phyloP scores from a whole-genome alignment of 495 filamentous ascomycete species.

The Patellaria atrata region DNA sequence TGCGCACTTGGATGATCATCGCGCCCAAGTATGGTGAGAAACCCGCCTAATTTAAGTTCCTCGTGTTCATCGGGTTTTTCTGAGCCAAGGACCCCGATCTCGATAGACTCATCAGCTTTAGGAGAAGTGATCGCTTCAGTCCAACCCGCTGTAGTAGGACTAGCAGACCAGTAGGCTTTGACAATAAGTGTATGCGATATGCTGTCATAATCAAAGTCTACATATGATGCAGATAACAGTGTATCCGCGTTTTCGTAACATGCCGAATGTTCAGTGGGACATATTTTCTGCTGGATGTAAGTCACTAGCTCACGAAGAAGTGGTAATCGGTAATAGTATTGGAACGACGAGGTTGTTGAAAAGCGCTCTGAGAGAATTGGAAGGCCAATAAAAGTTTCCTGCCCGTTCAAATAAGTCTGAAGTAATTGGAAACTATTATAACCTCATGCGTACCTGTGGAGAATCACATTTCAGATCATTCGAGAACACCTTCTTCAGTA shows the following conservation, averaged over 20 bases:
- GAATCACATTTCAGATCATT: conserved; percentile 30
- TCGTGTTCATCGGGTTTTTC: conserved; percentile 51
- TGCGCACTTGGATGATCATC: conserved; percentile 52
- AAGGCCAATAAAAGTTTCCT: conserved; percentile 55
- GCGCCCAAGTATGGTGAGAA: conserved; percentile 64
- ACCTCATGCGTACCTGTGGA: conserved; percentile 9
- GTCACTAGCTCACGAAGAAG: conserved; percentile 38
- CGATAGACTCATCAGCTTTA: conserved; percentile 37
- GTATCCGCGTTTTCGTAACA: conserved; percentile 28
- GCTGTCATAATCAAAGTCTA: conserved; percentile 69
- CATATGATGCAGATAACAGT: conserved; percentile 39
- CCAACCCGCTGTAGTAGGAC: conserved; percentile 35
- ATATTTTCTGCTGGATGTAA: conserved; percentile 45
- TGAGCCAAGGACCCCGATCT: conserved; percentile 66
- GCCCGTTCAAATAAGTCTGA: conserved; percentile 28
- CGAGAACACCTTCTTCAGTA: conserved; percentile 49
- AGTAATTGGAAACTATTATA: conserved; percentile 33
- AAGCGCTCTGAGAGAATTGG: conserved; percentile 49
- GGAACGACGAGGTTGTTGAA: conserved; percentile 46
- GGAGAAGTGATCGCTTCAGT: conserved; percentile 32
- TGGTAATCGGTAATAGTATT: conserved; percentile 53
- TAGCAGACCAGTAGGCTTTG: conserved; percentile 44
- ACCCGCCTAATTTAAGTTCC: conserved; percentile 64
- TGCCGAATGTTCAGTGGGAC: conserved; percentile 25
- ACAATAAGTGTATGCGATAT: conserved; percentile 49